These are phyloP conservation scores for Globisporangium alternatum DNA, from an alignment of 352 stramenopile species.

Conservation along the genomic window DNA sequence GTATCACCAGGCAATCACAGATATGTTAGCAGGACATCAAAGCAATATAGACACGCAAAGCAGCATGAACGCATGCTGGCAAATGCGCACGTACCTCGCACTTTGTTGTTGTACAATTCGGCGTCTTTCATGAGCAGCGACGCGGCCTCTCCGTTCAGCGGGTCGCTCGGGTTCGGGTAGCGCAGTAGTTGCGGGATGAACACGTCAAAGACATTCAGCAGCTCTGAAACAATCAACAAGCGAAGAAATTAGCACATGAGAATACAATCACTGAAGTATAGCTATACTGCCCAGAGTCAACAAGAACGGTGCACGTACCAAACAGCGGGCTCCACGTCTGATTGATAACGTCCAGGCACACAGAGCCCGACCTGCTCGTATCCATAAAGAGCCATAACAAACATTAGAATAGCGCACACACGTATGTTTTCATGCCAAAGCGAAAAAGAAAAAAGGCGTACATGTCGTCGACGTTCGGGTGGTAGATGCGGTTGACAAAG, in stretches of 20 bases:
- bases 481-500: slow-evolving; percentile 92
- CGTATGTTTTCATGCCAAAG: slow-evolving; percentile 2
- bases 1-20: neutral
- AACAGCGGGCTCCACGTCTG: slow-evolving; percentile 95
- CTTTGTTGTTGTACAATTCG: slow-evolving; percentile 86
- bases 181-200: slow-evolving; percentile 92
- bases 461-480: slow-evolving; percentile 94
- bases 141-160: slow-evolving; percentile 88
- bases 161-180: slow-evolving; percentile 92
- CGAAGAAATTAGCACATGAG: neutral
- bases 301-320: slow-evolving; percentile 33
- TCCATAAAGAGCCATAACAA: neutral
- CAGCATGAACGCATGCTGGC: neutral
- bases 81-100: slow-evolving; percentile 53
- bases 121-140: slow-evolving; percentile 88
- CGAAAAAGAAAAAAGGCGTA: slow-evolving; percentile 19
- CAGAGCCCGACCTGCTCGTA: slow-evolving; percentile 77
- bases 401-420: neutral
- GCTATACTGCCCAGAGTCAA: no score
- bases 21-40: neutral
- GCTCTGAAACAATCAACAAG: slow-evolving; percentile 40
- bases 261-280: no score
- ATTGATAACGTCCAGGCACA: slow-evolving; percentile 94
- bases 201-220: slow-evolving; percentile 93
- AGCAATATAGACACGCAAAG: neutral